These are phyloP conservation scores for Elongisporangium anandrum DNA, from an alignment of 352 stramenopile species.

Conservation along the genomic window DNA sequence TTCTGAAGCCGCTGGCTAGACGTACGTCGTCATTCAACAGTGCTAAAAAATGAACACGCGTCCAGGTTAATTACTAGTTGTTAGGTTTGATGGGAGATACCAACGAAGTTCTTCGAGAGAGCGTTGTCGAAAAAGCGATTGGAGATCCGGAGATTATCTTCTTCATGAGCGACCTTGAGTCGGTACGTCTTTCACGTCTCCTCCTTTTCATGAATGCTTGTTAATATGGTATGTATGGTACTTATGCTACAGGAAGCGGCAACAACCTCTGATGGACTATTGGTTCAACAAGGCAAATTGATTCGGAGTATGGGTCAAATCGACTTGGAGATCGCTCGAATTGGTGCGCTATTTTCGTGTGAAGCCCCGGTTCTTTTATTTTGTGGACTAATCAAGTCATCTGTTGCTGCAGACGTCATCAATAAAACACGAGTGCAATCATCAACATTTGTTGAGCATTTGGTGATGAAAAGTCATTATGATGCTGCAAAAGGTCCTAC, in stretches of 20 bases:
- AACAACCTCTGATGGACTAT: conserved; percentile 38
- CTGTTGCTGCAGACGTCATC: background rate
- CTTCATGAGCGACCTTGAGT: conserved; percentile 72
- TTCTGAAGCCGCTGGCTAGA: conserved; percentile 36
- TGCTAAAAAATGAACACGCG: no score
- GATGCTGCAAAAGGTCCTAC: background rate
- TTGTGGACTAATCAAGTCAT: no score
- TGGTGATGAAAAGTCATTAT: background rate
- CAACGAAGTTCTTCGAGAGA: conserved; percentile 32
- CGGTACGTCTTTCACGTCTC: conserved; percentile 17
- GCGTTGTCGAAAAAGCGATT: conserved; percentile 47
- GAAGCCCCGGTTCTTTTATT: no score
- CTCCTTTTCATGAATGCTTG: background rate
- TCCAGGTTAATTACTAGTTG: no score
- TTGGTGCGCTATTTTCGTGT: no score
- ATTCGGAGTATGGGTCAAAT: conserved; percentile 32
- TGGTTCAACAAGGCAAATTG: conserved; percentile 46
- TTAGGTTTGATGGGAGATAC: conserved; percentile 49
- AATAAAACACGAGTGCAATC: background rate
- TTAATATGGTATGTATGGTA: background rate
- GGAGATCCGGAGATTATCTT: conserved; percentile 68
- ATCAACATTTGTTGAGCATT: background rate
- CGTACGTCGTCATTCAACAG: conserved; percentile 17
- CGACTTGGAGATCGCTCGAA: conserved; percentile 32
- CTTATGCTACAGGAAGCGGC: conserved; percentile 22